A percentile compares a stretch with the other conserved stretches of the same genome.
Evolutionary conservation across 192 early-diverging fungal species (phyloP).

Genomic region (Dissophora ornata): DNA sequence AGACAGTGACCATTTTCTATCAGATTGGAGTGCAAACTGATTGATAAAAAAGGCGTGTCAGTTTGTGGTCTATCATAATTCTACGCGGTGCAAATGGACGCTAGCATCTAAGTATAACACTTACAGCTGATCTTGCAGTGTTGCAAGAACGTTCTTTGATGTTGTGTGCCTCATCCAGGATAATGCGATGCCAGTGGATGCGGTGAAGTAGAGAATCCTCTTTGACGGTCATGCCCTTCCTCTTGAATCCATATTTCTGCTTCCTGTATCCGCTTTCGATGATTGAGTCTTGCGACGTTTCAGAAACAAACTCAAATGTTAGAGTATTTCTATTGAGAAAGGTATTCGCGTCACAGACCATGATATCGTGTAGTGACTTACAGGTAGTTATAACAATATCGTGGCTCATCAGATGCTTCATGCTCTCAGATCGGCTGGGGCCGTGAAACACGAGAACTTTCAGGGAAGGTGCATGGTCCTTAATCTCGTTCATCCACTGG

Average conservation of each 20-base stretch:
- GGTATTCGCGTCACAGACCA: background rate
- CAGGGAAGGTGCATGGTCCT: conserved; percentile 68
- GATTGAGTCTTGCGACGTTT: conserved; percentile 82
- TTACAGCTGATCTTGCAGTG: conserved; percentile 83
- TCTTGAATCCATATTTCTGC: conserved; percentile 76
- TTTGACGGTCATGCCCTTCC: conserved; percentile 69
- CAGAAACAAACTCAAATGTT: too few species aligned
- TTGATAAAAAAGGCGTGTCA: background rate
- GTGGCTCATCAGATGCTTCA: conserved; percentile 68
- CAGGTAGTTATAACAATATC: conserved; percentile 85
- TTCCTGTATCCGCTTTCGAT: conserved; percentile 79
- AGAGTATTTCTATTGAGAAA: background rate
- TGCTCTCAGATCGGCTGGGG: conserved; percentile 65
- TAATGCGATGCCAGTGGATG: conserved; percentile 84
- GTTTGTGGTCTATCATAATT: too few species aligned
- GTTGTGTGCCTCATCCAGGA: conserved; percentile 90
- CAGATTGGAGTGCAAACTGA: conserved; percentile 74
- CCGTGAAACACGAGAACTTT: conserved; percentile 83
- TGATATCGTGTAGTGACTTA: conserved; percentile 18
- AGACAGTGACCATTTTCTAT: conserved; percentile 84
- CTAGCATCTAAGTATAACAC: conserved; percentile 11
- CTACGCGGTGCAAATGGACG: too few species aligned
- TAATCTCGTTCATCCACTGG: conserved; percentile 90
- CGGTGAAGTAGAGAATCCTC: conserved; percentile 76
- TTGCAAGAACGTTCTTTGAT: conserved; percentile 90